A percentile compares a stretch with the other conserved stretches of the same genome.
Evolutionary conservation across 805 yeast genomes (phyloP).

Genomic region (Komagataella populi): DNA sequence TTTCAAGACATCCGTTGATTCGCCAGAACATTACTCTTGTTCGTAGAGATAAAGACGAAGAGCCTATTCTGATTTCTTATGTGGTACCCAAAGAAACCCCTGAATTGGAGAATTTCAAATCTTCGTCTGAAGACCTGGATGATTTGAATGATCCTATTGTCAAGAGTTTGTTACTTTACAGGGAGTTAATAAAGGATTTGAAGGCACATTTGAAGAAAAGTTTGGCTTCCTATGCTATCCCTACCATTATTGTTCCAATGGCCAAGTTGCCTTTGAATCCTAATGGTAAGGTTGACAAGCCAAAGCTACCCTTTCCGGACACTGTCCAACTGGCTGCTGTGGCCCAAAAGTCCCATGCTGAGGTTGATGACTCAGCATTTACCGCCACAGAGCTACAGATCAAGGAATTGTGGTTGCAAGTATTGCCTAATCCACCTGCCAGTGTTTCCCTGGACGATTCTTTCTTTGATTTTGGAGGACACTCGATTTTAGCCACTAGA

Average conservation of each 20-base stretch:
- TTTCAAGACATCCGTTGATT: conserved; percentile 84
- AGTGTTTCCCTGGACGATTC: conserved; percentile 68
- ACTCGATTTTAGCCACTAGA: conserved; percentile 90
- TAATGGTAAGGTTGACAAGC: conserved; percentile 96
- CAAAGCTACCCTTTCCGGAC: conserved; percentile 91
- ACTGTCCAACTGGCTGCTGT: conserved; percentile 73
- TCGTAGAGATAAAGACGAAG: conserved; percentile 83
- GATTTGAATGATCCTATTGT: conserved; percentile 55
- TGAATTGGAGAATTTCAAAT: conserved; percentile 33
- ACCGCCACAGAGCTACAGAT: conserved; percentile 53
- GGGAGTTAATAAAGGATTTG: conserved; percentile 67
- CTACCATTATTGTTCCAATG: conserved; percentile 82
- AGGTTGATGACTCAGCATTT: conserved; percentile 37
- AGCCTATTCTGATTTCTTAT: conserved; percentile 81
- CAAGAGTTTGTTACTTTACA: conserved; percentile 62
- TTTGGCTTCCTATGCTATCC: conserved; percentile 88
- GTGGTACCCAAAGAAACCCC: conserved; percentile 61
- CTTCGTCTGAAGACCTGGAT: conserved; percentile 31
- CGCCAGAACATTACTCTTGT: conserved; percentile 91
- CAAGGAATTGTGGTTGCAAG: conserved; percentile 72
- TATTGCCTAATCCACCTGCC: conserved; percentile 79
- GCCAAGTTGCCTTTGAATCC: conserved; percentile 86
- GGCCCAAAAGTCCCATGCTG: conserved; percentile 33
- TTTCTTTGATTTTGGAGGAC: conserved; percentile 96
- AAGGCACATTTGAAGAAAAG: conserved; percentile 75